Percentiles rank a stretch among this genome's conserved stretches.
Conservation (phyloP, 768 basidiomycete genomes). For the Mycena pura region DNA sequence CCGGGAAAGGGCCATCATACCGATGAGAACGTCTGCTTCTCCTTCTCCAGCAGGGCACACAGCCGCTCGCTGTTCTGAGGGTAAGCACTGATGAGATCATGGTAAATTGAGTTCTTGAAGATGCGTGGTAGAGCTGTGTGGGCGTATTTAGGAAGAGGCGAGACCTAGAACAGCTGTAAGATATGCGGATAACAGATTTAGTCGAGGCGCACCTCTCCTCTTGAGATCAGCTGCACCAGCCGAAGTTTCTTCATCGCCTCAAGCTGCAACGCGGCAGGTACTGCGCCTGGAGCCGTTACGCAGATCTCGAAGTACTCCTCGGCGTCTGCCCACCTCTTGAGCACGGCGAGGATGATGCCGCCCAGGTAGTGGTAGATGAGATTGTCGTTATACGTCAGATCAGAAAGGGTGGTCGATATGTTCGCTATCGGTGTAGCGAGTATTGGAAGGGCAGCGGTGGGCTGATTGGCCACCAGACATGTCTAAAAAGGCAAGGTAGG, state of each 20-base stretch:
- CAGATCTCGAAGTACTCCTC: slow-evolving; percentile 84
- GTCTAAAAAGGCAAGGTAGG: too few species aligned
- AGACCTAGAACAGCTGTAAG: slow-evolving; percentile 41
- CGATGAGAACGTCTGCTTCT: slow-evolving; percentile 54
- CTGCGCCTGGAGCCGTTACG: slow-evolving; percentile 64
- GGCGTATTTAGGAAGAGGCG: slow-evolving; percentile 76
- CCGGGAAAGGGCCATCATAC: slow-evolving; percentile 43
- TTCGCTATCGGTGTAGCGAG: slow-evolving; percentile 69
- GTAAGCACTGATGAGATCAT: slow-evolving; percentile 67
- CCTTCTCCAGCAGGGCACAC: slow-evolving; percentile 58
- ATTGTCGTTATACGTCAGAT: slow-evolving; percentile 79
- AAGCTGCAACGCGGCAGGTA: slow-evolving; percentile 74
- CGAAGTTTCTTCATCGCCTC: slow-evolving; percentile 88
- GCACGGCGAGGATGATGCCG: slow-evolving; percentile 69
- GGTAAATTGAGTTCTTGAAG: slow-evolving; percentile 74
- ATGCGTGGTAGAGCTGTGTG: slow-evolving; percentile 61
- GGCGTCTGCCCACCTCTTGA: slow-evolving; percentile 72
- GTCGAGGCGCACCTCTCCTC: slow-evolving; percentile 64
- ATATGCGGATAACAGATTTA: neutral
- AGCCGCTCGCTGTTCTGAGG: slow-evolving; percentile 59
- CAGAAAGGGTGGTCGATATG: slow-evolving; percentile 64
- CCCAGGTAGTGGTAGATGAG: slow-evolving; percentile 87
- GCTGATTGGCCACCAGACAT: slow-evolving; percentile 63
- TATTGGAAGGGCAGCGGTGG: slow-evolving; percentile 63
- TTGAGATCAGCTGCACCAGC: slow-evolving; percentile 78